Evolutionary conservation across 129 eudicot species (phyloP), one percentile per base, ranked within the genome.

Genomic region (Pulicaria dysenterica): DNA sequence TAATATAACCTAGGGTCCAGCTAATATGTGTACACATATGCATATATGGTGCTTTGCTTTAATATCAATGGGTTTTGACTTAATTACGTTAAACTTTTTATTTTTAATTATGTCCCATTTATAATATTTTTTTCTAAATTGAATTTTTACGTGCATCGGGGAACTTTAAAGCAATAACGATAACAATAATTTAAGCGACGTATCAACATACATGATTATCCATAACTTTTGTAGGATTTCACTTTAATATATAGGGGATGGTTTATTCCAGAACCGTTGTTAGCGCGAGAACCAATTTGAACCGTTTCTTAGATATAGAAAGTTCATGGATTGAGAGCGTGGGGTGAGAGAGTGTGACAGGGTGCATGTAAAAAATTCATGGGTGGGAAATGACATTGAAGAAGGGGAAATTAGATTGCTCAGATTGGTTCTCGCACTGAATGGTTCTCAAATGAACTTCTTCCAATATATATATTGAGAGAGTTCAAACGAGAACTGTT

Each of bases 91-190:
- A 70, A 77, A 77, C 72, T 77, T 70, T 77, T 24, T 24, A 24
- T 24, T 24, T 24, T 24, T n/a, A n/a, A n/a, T 77, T 13, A 14
- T 69, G 72, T 65, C 55, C 43, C 49, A 31, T 50, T 8, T 50
- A 61, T 64, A 51, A 24, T 24, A 24, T 24, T 62, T 66, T 6
- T 78, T 63, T 34, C 14, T 62, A 77, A 70, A 44, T 53, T 50
- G 61, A 66, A 66, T 4, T 65, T 65, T 75, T 67, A 45, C 58
- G n/a, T 70, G 77, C 77, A 78, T 78, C 72, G 81, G 77, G 77
- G 77, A 78, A 78, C 76, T 77, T 70, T 78, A 51, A 76, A 78
- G 82, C 77, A 78, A 70, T 78, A 70, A 43, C 81, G 50, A 39
- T 42, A 39, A 61, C 82, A 78, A 62, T 70, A 31, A 71, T 61